Evolutionary conservation across 139 green algal species (phyloP).

Genomic region (Chlamydomonas eustigma): DNA sequence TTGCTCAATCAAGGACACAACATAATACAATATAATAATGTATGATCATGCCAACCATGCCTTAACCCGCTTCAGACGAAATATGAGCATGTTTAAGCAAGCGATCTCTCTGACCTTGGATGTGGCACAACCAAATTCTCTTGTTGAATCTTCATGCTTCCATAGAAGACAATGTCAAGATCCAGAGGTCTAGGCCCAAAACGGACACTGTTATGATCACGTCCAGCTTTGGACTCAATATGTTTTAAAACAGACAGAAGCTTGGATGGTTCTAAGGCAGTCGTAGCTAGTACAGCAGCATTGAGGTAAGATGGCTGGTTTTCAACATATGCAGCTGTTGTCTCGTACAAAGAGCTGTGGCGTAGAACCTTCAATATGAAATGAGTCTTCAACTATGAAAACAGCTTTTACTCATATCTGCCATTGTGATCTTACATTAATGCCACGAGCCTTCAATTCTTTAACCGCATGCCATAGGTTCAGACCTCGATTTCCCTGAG

Average conservation of each 20-base stretch:
- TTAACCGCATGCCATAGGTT: conserved; percentile 6
- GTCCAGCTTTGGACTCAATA: conserved; percentile 65
- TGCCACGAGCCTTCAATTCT: background rate
- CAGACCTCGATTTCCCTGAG: background rate
- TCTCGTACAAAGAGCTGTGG: conserved; percentile 84
- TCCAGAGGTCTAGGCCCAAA: conserved; percentile 90
- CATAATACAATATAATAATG: background rate
- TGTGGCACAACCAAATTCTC: conserved; percentile 27
- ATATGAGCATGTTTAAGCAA: background rate
- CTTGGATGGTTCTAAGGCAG: conserved; percentile 48
- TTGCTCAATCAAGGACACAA: no score
- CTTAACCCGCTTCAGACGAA: background rate
- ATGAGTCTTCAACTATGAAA: background rate
- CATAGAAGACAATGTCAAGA: conserved; percentile 95
- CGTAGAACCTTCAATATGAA: conserved; percentile 44
- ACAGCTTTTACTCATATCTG: background rate
- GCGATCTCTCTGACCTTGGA: conserved; percentile 21
- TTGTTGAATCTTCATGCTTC: conserved; percentile 14
- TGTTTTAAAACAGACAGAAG: conserved; percentile 70
- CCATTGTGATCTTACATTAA: background rate
- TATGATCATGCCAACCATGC: background rate
- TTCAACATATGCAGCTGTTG: conserved; percentile 66
- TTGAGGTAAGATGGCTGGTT: conserved; percentile 90
- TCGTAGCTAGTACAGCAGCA: conserved; percentile 64
- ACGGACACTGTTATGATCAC: conserved; percentile 46